A percentile compares a stretch with the other conserved stretches of the same genome.
phyloP scores from a whole-genome alignment of 139 green algal species.

The Tetraselmis striata region DNA sequence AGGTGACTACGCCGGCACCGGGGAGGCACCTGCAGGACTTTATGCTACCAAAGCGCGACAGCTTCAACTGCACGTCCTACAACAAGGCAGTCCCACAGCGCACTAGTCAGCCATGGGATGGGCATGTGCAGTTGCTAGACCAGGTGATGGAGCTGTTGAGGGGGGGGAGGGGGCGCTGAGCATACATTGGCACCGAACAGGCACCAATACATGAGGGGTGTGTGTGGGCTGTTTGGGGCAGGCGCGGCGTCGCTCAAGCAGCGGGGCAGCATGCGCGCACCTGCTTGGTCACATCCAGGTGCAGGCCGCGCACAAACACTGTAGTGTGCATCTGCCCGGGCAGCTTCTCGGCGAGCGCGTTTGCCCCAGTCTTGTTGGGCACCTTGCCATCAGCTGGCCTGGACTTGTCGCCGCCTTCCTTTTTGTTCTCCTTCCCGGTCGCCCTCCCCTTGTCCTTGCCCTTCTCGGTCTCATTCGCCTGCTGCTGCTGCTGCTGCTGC shows the following conservation, averaged over 20 bases:
- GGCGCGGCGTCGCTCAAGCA: too few species aligned
- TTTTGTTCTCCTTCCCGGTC: neutral
- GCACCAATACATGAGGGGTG: too few species aligned
- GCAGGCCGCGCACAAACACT: constrained; percentile 73
- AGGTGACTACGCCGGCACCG: too few species aligned
- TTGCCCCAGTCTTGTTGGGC: neutral
- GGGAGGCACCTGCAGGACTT: constrained; percentile 45
- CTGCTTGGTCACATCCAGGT: constrained; percentile 46
- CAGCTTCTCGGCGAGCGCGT: neutral
- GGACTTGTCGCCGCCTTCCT: too few species aligned
- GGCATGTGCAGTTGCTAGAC: too few species aligned
- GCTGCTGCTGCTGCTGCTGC: neutral
- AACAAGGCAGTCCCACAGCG: too few species aligned
- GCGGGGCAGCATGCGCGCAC: too few species aligned
- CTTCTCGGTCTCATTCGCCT: constrained; percentile 4
- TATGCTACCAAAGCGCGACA: constrained; percentile 56
- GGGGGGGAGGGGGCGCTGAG: too few species aligned
- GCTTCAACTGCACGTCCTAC: constrained; percentile 38
- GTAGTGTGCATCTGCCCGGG: constrained; percentile 27
- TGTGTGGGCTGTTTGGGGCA: too few species aligned
- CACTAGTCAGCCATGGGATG: too few species aligned
- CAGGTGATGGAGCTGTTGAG: too few species aligned
- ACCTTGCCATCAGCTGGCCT: neutral
- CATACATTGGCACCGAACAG: too few species aligned
- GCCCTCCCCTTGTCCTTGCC: constrained; percentile 9